A percentile compares a stretch with the other conserved stretches of the same genome.
phyloP scores from a whole-genome alignment of 768 basidiomycete genomes.

The Lactifluus subvellereus region DNA sequence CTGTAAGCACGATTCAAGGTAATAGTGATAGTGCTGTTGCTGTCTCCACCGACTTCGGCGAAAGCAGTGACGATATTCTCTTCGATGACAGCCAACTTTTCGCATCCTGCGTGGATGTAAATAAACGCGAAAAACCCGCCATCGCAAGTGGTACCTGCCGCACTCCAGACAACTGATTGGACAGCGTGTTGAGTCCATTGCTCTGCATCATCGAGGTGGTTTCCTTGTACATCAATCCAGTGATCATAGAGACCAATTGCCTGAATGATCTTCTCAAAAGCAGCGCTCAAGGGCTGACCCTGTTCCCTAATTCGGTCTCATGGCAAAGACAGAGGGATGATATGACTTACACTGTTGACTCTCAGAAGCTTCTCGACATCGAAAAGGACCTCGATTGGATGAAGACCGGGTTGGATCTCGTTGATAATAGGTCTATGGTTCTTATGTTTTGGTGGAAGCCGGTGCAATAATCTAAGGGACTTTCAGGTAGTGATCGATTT shows the following conservation, averaged over 20 bases:
- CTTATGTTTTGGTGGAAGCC: conserved; percentile 50
- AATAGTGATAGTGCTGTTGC: conserved; percentile 56
- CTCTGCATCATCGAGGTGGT: conserved; percentile 46
- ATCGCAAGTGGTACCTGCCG: conserved; percentile 45
- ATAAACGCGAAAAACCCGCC: neutral
- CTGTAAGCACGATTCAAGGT: conserved; percentile 63
- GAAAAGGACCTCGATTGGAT: conserved; percentile 69
- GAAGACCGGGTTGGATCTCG: conserved; percentile 68
- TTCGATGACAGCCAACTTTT: conserved; percentile 56
- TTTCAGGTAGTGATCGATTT: neutral
- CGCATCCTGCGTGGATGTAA: conserved; percentile 47
- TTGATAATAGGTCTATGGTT: conserved; percentile 51
- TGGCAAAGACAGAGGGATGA: neutral
- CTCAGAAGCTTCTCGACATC: conserved; percentile 74
- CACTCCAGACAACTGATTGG: conserved; percentile 67
- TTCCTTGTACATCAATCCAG: conserved; percentile 56
- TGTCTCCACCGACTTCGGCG: conserved; percentile 49
- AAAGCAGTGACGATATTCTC: conserved; percentile 68
- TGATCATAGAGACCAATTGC: conserved; percentile 65
- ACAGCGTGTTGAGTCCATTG: conserved; percentile 71
- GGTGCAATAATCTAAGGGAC: conserved; percentile 56
- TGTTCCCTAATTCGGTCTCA: neutral
- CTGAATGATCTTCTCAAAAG: conserved; percentile 64
- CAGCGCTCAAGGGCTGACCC: conserved; percentile 32
- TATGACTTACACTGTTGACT: conserved; percentile 47